A percentile compares a stretch with the other conserved stretches of the same genome.
Evolutionary conservation across 169 alveolate genomes (phyloP).

Genomic region (Babesia ovata): DNA sequence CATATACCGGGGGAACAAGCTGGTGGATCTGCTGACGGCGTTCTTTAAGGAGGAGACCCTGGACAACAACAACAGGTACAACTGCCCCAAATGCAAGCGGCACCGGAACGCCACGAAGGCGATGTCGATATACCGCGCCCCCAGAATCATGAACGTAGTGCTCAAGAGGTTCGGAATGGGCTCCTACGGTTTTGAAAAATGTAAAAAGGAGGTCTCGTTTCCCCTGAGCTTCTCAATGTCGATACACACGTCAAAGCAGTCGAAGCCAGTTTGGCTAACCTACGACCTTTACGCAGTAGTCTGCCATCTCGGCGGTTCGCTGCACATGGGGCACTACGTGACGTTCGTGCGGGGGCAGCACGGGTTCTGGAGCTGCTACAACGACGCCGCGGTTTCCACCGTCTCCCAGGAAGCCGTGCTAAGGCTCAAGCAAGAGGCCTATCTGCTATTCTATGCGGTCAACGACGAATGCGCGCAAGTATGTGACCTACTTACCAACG

Average conservation of each 20-base stretch:
- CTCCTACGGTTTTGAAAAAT: constrained; percentile 23
- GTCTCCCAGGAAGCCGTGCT: constrained; percentile 40
- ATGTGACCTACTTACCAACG: constrained; percentile 42
- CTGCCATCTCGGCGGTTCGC: constrained; percentile 60
- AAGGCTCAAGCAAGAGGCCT: constrained; percentile 43
- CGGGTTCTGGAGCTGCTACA: constrained; percentile 60
- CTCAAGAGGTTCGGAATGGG: constrained; percentile 68
- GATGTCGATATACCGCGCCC: constrained; percentile 68
- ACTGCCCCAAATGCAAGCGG: constrained; percentile 69
- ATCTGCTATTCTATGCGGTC: constrained; percentile 51
- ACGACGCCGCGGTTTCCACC: constrained; percentile 34
- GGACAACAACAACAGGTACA: constrained; percentile 70
- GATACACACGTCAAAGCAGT: constrained; percentile 24
- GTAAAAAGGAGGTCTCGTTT: constrained; percentile 31
- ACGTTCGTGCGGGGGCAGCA: constrained; percentile 58
- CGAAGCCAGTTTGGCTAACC: constrained; percentile 39
- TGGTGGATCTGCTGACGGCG: constrained; percentile 61
- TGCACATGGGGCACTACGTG: constrained; percentile 60
- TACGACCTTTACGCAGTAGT: constrained; percentile 63
- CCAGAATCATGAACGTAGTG: constrained; percentile 68
- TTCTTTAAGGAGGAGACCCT: constrained; percentile 61
- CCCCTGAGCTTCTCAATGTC: constrained; percentile 63
- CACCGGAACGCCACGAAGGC: constrained; percentile 74
- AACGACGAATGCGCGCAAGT: constrained; percentile 45
- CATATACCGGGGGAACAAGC: constrained; percentile 62